phyloP scores from a whole-genome alignment of 2,329 filamentous ascomycete genomes.

The Aspergillus hiratsukae region DNA sequence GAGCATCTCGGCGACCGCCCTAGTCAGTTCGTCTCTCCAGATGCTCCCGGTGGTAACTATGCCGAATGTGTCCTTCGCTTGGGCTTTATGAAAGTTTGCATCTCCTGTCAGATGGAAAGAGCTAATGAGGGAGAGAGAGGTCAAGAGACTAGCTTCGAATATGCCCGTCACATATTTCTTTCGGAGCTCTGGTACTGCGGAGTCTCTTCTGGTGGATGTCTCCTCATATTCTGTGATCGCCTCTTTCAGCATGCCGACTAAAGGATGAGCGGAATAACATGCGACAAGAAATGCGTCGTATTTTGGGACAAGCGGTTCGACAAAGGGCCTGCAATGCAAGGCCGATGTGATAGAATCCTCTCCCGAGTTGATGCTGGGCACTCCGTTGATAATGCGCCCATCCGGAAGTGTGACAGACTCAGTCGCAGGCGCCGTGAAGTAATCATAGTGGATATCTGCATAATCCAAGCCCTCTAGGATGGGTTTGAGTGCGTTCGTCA shows the following conservation, averaged over 20 bases:
- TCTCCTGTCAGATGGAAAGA: constrained; percentile 30
- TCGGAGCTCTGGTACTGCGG: constrained; percentile 10
- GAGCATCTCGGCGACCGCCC: constrained; percentile 62
- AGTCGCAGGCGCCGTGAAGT: constrained; percentile 35
- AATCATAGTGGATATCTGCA: constrained; percentile 34
- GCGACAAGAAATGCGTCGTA: constrained; percentile 78
- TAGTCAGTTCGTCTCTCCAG: constrained; percentile 69
- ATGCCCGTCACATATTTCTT: constrained; percentile 69
- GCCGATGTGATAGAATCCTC: constrained; percentile 63
- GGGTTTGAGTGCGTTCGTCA: constrained; percentile 41
- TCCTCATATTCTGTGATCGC: constrained; percentile 29
- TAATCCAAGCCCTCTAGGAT: constrained; percentile 36
- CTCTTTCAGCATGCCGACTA: constrained; percentile 60
- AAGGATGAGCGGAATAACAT: constrained; percentile 80
- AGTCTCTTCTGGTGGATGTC: constrained; percentile 20
- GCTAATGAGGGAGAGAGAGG: constrained; percentile 55
- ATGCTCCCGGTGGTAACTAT: constrained; percentile 84
- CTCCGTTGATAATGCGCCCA: constrained; percentile 43
- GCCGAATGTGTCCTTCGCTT: constrained; percentile 58
- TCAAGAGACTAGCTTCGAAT: constrained; percentile 74
- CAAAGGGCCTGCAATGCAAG: constrained; percentile 55
- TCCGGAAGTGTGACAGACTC: constrained; percentile 26
- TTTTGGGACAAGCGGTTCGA: constrained; percentile 39
- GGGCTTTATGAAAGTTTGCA: constrained; percentile 28
- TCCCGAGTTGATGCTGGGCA: constrained; percentile 73